phyloP scores from a whole-genome alignment of 108 stramenopile genomes.

The Nitzschia palea region DNA sequence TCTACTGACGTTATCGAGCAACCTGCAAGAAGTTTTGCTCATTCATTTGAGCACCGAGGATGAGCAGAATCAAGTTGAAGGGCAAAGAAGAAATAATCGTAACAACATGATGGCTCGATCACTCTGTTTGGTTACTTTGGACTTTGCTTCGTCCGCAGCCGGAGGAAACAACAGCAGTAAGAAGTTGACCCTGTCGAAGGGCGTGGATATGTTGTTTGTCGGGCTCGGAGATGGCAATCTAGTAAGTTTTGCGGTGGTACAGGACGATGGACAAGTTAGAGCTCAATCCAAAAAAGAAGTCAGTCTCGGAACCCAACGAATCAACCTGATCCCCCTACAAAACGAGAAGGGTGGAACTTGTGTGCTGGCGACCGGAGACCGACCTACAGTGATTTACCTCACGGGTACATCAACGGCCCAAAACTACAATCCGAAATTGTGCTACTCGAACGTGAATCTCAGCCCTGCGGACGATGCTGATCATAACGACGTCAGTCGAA shows the following conservation, averaged over 20 bases:
- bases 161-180: slow-evolving; percentile 23
- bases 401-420: slow-evolving; percentile 47
- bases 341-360: slow-evolving; percentile 71
- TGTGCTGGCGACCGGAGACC: slow-evolving; percentile 94
- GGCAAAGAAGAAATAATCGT: slow-evolving; percentile 38
- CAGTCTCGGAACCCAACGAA: slow-evolving; percentile 91
- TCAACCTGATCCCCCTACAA: slow-evolving; percentile 79
- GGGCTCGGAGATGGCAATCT: slow-evolving; percentile 95
- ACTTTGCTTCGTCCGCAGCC: slow-evolving; percentile 41
- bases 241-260: slow-evolving; percentile 74
- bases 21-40: slow-evolving; percentile 33
- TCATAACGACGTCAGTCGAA: slow-evolving; percentile 47
- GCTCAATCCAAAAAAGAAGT: slow-evolving; percentile 88
- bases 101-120: slow-evolving; percentile 88
- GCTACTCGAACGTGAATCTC: slow-evolving; percentile 93
- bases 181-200: slow-evolving; percentile 17
- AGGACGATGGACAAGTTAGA: slow-evolving; percentile 35
- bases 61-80: slow-evolving; percentile 43
- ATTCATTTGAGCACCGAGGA: slow-evolving; percentile 48
- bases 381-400: slow-evolving; percentile 96
- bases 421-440: slow-evolving; percentile 79
- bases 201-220: slow-evolving; percentile 89
- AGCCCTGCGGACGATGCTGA: slow-evolving; percentile 60
- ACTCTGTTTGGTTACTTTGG: slow-evolving; percentile 73
- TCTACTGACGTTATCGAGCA: slow-evolving; percentile 56